These are phyloP conservation scores for Pisolithus microcarpus DNA, from an alignment of 768 basidiomycete genomes.

Conservation along the genomic window DNA sequence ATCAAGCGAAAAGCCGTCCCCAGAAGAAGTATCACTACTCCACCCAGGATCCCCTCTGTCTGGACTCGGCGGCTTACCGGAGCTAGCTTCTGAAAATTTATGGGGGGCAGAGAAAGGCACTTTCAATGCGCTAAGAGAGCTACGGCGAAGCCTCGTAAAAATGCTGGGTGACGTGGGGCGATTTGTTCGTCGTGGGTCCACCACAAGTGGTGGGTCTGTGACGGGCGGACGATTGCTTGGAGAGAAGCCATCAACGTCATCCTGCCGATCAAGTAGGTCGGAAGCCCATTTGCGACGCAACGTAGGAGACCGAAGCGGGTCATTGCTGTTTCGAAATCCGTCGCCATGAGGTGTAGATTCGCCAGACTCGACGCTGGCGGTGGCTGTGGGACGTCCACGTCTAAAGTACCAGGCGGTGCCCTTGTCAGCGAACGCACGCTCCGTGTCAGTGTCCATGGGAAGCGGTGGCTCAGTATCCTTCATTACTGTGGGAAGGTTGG, in stretches of 20 bases:
- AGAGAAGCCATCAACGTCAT: constrained; percentile 5
- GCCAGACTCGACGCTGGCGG: constrained; percentile 24
- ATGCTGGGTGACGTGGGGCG: constrained; percentile 26
- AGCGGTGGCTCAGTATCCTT: constrained; percentile 48
- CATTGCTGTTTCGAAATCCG: constrained; percentile 22
- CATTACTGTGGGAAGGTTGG: constrained; percentile 8
- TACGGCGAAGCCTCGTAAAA: constrained; percentile 37
- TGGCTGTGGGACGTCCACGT: constrained; percentile 34
- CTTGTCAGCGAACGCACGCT: constrained; percentile 53
- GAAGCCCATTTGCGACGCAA: constrained; percentile 45
- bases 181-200: constrained; percentile 5
- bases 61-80: constrained; percentile 22
- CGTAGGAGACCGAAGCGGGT: constrained; percentile 34
- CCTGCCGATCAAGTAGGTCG: constrained; percentile 32
- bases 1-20: constrained; percentile 28
- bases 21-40: constrained; percentile 59
- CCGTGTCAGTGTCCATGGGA: constrained; percentile 75
- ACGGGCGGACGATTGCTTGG: neutral
- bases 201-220: neutral
- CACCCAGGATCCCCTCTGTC: constrained; percentile 33
- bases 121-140: constrained; percentile 39
- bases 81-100: constrained; percentile 14
- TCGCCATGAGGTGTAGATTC: constrained; percentile 25
- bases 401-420: constrained; percentile 51
- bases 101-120: constrained; percentile 28